Evolutionary conservation across 306 rosid genomes (phyloP).

Genomic region (Dryas drummondii): DNA sequence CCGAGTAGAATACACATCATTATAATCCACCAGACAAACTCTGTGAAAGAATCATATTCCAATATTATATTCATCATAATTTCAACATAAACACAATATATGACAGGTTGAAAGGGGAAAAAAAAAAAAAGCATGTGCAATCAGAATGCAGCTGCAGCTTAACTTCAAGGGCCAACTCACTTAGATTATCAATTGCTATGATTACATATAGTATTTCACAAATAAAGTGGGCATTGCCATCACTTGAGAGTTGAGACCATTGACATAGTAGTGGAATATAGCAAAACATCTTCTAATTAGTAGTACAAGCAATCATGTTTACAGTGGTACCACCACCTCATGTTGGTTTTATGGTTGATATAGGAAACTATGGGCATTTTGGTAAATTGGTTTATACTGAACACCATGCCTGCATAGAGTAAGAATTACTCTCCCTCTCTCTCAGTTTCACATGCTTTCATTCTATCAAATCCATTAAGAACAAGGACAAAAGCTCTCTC

Average conservation of each 20-base stretch:
- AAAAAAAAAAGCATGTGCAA: not conserved
- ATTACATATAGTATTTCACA: slow-evolving; percentile 30
- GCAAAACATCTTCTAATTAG: slow-evolving; percentile 33
- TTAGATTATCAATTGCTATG: slow-evolving; percentile 20
- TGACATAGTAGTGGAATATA: slow-evolving; percentile 20
- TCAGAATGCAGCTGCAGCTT: not conserved
- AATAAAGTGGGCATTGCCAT: slow-evolving; percentile 24
- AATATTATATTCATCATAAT: not conserved
- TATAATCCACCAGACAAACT: not conserved
- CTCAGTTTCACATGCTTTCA: slow-evolving; percentile 49
- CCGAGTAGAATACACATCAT: slow-evolving; percentile 13
- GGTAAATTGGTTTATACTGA: slow-evolving; percentile 30
- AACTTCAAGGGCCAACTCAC: not conserved
- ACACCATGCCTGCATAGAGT: slow-evolving; percentile 23
- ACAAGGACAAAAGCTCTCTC: slow-evolving; percentile 49
- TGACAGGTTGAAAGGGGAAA: not conserved
- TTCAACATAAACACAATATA: slow-evolving; percentile 1
- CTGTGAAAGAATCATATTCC: too few species aligned
- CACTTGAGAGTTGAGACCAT: slow-evolving; percentile 22
- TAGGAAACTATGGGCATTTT: slow-evolving; percentile 31
- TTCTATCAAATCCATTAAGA: slow-evolving; percentile 37
- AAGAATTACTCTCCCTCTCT: slow-evolving; percentile 24
- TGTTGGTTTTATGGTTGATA: slow-evolving; percentile 13
- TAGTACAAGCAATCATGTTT: slow-evolving; percentile 49
- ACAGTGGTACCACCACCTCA: slow-evolving; percentile 52